These are phyloP conservation scores for Rubia peregrina DNA, from an alignment of 305 asterid species.

Conservation along the genomic window DNA sequence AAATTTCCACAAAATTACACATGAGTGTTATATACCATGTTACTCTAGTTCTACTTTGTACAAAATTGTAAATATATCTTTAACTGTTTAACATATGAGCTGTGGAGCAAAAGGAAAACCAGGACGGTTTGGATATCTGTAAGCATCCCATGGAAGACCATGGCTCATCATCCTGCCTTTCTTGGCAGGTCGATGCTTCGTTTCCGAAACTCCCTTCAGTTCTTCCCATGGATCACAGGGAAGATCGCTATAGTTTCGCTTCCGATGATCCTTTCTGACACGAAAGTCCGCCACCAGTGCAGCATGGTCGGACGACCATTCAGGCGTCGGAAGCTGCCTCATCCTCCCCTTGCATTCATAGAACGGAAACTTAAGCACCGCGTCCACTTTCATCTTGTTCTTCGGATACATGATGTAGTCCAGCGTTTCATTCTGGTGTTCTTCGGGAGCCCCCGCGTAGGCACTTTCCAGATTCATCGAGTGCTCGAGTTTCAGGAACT, in stretches of 20 bases:
- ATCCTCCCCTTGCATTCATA: slow-evolving; percentile 63
- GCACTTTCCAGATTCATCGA: slow-evolving; percentile 4
- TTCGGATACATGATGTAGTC: slow-evolving; percentile 30
- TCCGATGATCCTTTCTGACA: background rate
- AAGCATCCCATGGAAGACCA: background rate
- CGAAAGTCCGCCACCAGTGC: slow-evolving; percentile 69
- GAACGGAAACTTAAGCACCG: slow-evolving; percentile 66
- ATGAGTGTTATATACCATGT: background rate
- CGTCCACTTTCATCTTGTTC: slow-evolving; percentile 58
- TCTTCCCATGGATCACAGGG: background rate
- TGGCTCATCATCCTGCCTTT: background rate
- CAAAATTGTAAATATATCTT: background rate
- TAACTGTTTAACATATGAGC: background rate
- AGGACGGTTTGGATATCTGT: background rate
- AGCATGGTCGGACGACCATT: slow-evolving; percentile 88
- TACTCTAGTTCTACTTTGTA: too few relatives aligned
- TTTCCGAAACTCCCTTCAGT: background rate
- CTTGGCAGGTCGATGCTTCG: background rate
- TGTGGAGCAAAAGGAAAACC: background rate
- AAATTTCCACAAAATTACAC: too few relatives aligned
- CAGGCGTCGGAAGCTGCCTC: slow-evolving; percentile 79
- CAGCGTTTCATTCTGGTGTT: background rate
- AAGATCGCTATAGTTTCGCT: background rate
- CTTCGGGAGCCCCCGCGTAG: background rate
- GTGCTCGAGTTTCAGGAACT: background rate